A percentile compares a stretch with the other conserved stretches of the same genome.
These are phyloP conservation scores for Tillandsia fasciculata DNA, from an alignment of 176 grass and related monocot species.

Conservation along the genomic window DNA sequence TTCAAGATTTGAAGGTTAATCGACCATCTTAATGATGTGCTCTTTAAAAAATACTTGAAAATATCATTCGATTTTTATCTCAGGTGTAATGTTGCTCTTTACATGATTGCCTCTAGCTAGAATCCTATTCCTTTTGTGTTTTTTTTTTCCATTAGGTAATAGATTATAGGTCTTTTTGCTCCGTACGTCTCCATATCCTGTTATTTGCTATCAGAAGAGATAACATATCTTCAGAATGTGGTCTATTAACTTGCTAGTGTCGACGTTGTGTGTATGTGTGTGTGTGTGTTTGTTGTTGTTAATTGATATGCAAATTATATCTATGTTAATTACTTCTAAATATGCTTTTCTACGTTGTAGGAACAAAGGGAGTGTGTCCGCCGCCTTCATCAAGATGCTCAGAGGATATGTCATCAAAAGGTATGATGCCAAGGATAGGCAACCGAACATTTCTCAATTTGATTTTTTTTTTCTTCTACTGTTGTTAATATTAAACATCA, in stretches of 20 bases:
- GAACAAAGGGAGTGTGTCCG: constrained; percentile 53
- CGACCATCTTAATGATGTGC: no score
- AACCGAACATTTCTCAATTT: not conserved
- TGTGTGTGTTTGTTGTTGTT: not conserved
- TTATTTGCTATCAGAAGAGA: not conserved
- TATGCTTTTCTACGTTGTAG: constrained; percentile 28
- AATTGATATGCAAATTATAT: not conserved
- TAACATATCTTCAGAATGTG: not conserved
- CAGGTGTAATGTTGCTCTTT: not conserved
- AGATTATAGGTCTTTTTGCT: not conserved
- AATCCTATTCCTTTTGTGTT: not conserved
- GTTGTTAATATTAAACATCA: no score
- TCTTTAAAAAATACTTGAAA: not conserved
- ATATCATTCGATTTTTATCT: not conserved
- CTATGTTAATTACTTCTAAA: not conserved
- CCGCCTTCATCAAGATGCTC: constrained; percentile 64
- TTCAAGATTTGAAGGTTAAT: constrained; percentile 42
- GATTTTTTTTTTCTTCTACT: no score
- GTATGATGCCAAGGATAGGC: constrained; percentile 12
- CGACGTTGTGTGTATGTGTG: not conserved
- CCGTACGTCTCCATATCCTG: not conserved
- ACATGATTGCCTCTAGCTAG: not conserved
- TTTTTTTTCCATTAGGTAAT: not conserved
- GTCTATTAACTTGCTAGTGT: not conserved
- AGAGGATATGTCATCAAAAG: constrained; percentile 67